Percentiles rank a stretch among this genome's conserved stretches.
phyloP scores from a whole-genome alignment of 176 grass and related monocot species.

The Oryza australiensis region DNA sequence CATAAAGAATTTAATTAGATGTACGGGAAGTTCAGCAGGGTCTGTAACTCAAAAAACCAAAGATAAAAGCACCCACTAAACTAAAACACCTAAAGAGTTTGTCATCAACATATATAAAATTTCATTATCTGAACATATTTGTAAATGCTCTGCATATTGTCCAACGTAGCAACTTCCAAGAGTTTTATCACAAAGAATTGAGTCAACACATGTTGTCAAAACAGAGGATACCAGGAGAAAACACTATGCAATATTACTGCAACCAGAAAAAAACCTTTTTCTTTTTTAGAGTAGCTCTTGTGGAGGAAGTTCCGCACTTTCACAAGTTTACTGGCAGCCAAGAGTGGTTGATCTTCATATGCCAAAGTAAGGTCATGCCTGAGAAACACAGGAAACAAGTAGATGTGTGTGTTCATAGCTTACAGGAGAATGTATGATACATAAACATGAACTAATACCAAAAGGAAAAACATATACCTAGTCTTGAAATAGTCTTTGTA shows the following conservation, averaged over 20 bases:
- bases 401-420: neutral
- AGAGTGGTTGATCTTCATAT: constrained; percentile 47
- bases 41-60: no score
- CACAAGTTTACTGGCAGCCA: constrained; percentile 41
- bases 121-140: neutral
- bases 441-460: constrained; percentile 11
- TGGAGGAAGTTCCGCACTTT: constrained; percentile 56
- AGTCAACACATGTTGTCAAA: neutral
- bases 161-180: neutral
- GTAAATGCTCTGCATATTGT: neutral
- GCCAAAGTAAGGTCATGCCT: constrained; percentile 60
- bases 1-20: neutral
- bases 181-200: neutral
- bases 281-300: constrained; percentile 27
- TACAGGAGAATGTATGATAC: neutral
- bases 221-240: neutral
- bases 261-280: constrained; percentile 50
- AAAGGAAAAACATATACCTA: constrained; percentile 51
- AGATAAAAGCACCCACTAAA: neutral
- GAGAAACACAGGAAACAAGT: constrained; percentile 24
- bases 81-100: neutral
- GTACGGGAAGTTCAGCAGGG: neutral
- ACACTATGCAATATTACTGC: neutral
- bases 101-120: neutral
- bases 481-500: constrained; percentile 59